Conservation (phyloP, 805 yeast species). For the Suhomyces canberraensis region DNA sequence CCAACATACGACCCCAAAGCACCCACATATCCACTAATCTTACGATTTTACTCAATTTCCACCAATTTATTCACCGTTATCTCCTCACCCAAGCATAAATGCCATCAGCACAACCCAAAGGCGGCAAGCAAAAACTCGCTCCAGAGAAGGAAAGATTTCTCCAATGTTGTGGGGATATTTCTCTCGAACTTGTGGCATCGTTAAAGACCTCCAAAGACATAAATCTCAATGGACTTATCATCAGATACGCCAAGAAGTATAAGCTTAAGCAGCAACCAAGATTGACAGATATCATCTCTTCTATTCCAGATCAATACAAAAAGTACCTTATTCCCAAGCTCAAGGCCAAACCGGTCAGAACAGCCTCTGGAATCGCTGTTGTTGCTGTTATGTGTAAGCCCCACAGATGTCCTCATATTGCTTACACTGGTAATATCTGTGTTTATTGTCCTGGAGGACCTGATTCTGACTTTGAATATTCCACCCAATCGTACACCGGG, state of each 20-base stretch:
- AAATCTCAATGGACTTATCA: constrained; percentile 86
- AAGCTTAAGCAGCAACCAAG: constrained; percentile 90
- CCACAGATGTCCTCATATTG: constrained; percentile 98
- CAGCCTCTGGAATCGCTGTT: constrained; percentile 98
- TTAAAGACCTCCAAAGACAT: constrained; percentile 72
- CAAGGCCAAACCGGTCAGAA: constrained; percentile 97
- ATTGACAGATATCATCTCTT: constrained; percentile 87
- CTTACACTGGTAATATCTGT: constrained; percentile 97
- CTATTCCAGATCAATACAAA: constrained; percentile 95
- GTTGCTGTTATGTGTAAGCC: constrained; percentile 99
- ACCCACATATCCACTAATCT: too few relatives aligned
- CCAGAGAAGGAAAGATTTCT: constrained; percentile 93
- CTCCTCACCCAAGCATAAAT: too few relatives aligned
- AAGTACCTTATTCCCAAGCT: constrained; percentile 87
- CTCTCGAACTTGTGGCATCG: constrained; percentile 78
- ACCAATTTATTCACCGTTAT: too few relatives aligned
- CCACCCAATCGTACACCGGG: constrained; percentile 97
- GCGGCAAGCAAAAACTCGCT: constrained; percentile 59
- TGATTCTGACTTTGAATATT: constrained; percentile 95
- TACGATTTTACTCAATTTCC: too few relatives aligned
- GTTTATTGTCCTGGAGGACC: constrained; percentile 99
- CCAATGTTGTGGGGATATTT: constrained; percentile 89
- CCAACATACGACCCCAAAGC: too few relatives aligned
- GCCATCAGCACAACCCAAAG: constrained; percentile 28
- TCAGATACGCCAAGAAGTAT: constrained; percentile 82